Evolutionary conservation across 192 early-diverging fungal genomes (phyloP), one percentile per base, ranked within the genome.

Genomic region (Coemansia sp.): DNA sequence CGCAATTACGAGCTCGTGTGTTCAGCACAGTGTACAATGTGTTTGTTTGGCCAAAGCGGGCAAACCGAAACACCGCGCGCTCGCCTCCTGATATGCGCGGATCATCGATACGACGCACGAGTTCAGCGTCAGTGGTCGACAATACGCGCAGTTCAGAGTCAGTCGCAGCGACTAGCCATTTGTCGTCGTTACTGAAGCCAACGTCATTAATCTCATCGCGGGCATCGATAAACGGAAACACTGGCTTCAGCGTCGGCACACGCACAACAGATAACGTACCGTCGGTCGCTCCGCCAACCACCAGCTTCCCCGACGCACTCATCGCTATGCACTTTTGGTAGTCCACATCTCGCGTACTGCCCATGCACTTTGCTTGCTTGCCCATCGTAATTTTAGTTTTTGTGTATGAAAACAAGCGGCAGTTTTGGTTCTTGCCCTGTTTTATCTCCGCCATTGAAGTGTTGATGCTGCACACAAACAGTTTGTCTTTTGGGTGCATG

Each of bases 391-490:
- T 61, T 9, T 25, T 24, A n/a, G 70, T 66, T 41, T 79, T 82
- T 50, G 35, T 12, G 17, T 89, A 59, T 39, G 88, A 73, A 62
- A 93, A 97, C 6, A 90, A 62, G 19, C 92, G 85, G 67, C 89
- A 91, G 75, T 94, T 94, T 48, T 84, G 62, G 77, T 94, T 94
- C 11, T 82, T 69, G 14, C 94, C 94, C 37, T 67, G 62, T 29
- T 85, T 63, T 41, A 96, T 88, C 19, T 81, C 69, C 52, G 85
- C 82, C 43, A 79, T 62, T 3, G 84, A 67, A 2, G 71, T 65
- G 81, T 97, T 97, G 59, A 93, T 86, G 61, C 90, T 92, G 68
- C 85, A 87, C n/a, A 70, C 60, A 3, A 60, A 87, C 75, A 60
- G 86, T 62, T 43, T 69, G 52, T 92, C 93, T 76, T 76, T 86